Conservation (phyloP, 2,329 filamentous ascomycete genomes). For the Xylaria sp. region DNA sequence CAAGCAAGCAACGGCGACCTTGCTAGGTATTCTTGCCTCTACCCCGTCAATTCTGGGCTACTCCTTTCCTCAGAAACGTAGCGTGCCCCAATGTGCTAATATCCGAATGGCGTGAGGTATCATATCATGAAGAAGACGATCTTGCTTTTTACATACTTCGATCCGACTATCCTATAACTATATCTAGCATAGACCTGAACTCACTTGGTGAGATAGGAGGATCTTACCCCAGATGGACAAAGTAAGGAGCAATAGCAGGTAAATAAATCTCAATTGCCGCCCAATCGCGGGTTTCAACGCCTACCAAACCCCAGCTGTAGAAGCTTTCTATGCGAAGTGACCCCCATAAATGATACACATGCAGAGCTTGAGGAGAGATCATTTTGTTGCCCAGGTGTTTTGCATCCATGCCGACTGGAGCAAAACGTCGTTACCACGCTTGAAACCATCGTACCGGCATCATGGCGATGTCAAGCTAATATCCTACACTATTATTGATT, state of each 20-base stretch:
- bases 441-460: constrained; percentile 41
- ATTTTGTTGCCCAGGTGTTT: constrained; percentile 56
- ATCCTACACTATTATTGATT: constrained; percentile 48
- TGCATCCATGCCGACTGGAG: constrained; percentile 46
- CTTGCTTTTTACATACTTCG: background rate
- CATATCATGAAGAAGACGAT: background rate
- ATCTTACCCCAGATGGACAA: background rate
- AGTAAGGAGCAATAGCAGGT: constrained; percentile 23
- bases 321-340: constrained; percentile 58
- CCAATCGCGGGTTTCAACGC: constrained; percentile 49
- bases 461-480: constrained; percentile 40
- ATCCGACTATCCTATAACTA: background rate
- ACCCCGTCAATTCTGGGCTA: background rate
- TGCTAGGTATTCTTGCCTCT: background rate
- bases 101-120: background rate
- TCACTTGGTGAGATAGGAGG: background rate
- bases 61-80: background rate
- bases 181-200: background rate
- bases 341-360: constrained; percentile 62
- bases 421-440: constrained; percentile 39
- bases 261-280: constrained; percentile 46
- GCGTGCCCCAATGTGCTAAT: background rate
- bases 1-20: background rate
- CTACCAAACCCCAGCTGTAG: constrained; percentile 48
- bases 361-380: constrained; percentile 64